Conservation (phyloP, 371 early-diverging fungal species). For the Circinella umbellata region DNA sequence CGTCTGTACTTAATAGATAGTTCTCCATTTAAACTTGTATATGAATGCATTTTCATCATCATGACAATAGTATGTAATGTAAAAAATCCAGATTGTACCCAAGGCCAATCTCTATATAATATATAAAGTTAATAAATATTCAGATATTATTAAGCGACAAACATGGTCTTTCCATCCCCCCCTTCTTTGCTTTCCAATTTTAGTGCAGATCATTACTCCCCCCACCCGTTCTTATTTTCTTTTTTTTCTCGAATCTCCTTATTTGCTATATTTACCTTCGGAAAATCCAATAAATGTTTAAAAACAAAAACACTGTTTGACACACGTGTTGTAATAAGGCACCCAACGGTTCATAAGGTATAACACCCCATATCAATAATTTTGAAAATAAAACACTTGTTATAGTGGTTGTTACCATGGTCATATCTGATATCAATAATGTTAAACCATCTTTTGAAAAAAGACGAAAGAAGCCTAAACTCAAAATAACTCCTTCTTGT, state of each 20-base stretch:
- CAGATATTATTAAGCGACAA: neutral
- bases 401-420: conserved; percentile 67
- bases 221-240: neutral
- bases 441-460: conserved; percentile 71
- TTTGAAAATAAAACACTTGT: conserved; percentile 66
- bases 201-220: neutral
- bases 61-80: conserved; percentile 88
- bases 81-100: conserved; percentile 92
- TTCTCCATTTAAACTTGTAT: conserved; percentile 77
- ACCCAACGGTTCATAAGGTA: conserved; percentile 60
- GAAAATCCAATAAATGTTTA: conserved; percentile 71
- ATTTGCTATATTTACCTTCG: conserved; percentile 49
- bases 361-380: conserved; percentile 55
- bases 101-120: conserved; percentile 75
- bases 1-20: conserved; percentile 57
- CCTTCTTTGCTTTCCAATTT: neutral
- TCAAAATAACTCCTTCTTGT: conserved; percentile 70
- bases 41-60: conserved; percentile 96
- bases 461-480: conserved; percentile 61
- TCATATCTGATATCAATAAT: conserved; percentile 70
- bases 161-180: too few species aligned
- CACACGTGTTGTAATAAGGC: conserved; percentile 72
- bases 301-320: conserved; percentile 68
- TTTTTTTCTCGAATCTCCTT: neutral
- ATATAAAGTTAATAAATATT: neutral